Evolutionary conservation across 345 rosid genomes (phyloP).

Genomic region (Clausena lansium): DNA sequence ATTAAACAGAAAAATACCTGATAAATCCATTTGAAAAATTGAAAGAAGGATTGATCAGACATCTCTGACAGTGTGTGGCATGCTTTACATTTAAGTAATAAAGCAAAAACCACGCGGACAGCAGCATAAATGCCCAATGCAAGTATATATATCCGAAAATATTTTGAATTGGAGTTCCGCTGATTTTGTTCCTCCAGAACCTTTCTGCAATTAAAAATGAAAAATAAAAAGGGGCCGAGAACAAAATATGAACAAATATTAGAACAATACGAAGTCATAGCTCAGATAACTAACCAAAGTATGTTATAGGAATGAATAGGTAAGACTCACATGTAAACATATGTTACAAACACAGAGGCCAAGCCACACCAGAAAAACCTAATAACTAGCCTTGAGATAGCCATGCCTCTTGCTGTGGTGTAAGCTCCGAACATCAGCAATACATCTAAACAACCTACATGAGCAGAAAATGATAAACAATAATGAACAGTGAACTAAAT

Average conservation of each 20-base stretch:
- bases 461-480: constrained; percentile 20
- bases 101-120: constrained; percentile 63
- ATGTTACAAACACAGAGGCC: constrained; percentile 67
- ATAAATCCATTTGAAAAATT: constrained; percentile 98
- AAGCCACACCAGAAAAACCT: constrained; percentile 83
- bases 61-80: constrained; percentile 83
- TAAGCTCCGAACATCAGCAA: constrained; percentile 94
- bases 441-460: constrained; percentile 79
- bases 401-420: constrained; percentile 92
- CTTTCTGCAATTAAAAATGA: constrained; percentile 48
- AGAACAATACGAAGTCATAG: background rate
- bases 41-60: constrained; percentile 94
- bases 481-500: background rate
- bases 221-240: background rate
- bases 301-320: background rate
- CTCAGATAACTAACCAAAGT: background rate
- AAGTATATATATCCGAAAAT: constrained; percentile 82
- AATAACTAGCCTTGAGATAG: constrained; percentile 88
- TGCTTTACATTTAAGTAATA: constrained; percentile 71
- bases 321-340: constrained; percentile 71
- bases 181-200: constrained; percentile 73
- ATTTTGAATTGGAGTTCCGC: constrained; percentile 53
- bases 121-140: constrained; percentile 85
- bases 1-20: constrained; percentile 50
- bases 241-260: background rate